A percentile compares a stretch with the other conserved stretches of the same genome.
These are phyloP conservation scores for Suhomyces canberraensis DNA, from an alignment of 805 yeast species.

Conservation along the genomic window DNA sequence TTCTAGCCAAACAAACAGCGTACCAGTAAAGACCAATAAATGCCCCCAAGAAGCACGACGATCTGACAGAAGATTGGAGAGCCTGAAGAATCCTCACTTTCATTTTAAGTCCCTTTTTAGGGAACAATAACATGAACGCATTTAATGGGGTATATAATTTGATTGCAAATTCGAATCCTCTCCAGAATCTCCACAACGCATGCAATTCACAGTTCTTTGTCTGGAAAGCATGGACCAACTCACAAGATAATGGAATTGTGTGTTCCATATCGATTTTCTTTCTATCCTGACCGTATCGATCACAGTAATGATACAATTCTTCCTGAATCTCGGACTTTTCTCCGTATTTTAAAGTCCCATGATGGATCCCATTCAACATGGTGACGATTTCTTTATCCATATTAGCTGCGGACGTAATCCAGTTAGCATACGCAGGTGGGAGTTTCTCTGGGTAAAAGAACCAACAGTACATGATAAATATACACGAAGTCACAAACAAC, in stretches of 20 bases:
- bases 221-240: constrained; percentile 38
- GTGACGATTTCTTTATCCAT: constrained; percentile 41
- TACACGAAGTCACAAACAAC: constrained; percentile 26
- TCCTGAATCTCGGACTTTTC: constrained; percentile 23
- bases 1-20: constrained; percentile 43
- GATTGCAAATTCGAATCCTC: constrained; percentile 42
- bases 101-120: constrained; percentile 15
- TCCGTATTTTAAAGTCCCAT: constrained; percentile 35
- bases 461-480: constrained; percentile 38
- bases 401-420: constrained; percentile 50
- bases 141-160: constrained; percentile 43
- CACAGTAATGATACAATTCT: constrained; percentile 29
- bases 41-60: constrained; percentile 42
- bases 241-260: constrained; percentile 37
- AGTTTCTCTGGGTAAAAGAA: constrained; percentile 36
- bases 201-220: constrained; percentile 43
- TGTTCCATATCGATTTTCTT: constrained; percentile 24
- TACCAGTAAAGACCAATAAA: constrained; percentile 46
- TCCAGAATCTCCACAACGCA: constrained; percentile 42
- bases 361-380: constrained; percentile 29
- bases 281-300: constrained; percentile 31
- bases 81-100: constrained; percentile 18
- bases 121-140: constrained; percentile 21
- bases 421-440: constrained; percentile 42
- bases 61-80: constrained; percentile 29